phyloP scores from a whole-genome alignment of 768 basidiomycete species.

The Termitomyces sp. region DNA sequence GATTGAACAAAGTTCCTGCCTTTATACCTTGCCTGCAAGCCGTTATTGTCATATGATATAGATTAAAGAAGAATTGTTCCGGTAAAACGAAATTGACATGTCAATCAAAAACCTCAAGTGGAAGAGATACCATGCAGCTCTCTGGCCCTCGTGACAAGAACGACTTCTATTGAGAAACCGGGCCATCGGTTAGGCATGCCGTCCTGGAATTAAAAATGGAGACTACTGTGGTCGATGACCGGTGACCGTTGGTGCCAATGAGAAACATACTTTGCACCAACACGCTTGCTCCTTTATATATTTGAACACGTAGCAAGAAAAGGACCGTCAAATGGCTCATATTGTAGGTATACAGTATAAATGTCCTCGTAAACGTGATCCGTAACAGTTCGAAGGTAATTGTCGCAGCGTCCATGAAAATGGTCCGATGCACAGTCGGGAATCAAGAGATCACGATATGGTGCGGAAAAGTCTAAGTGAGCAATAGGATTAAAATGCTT shows the following conservation, averaged over 20 bases:
- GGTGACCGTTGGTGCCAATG: too few species aligned
- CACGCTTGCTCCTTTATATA: not conserved
- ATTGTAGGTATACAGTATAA: conserved; percentile 40
- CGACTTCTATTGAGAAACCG: not conserved
- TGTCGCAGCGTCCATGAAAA: conserved; percentile 31
- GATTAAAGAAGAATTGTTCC: not conserved
- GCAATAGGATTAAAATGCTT: conserved; percentile 39
- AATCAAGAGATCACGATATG: conserved; percentile 23
- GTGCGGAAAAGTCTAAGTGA: conserved; percentile 20
- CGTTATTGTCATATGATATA: not conserved
- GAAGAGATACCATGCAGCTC: not conserved
- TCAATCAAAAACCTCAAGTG: not conserved
- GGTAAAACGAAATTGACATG: not conserved
- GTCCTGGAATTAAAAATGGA: too few species aligned
- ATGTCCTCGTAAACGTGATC: conserved; percentile 36
- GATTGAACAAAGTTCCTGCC: not conserved
- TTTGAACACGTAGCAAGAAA: not conserved
- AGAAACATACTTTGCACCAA: not conserved
- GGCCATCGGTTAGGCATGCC: not conserved
- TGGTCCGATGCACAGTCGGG: conserved; percentile 23
- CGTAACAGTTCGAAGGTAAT: conserved; percentile 23
- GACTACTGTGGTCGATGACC: not conserved
- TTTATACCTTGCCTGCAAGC: not conserved
- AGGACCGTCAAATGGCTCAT: conserved; percentile 27
- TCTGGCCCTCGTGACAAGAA: conserved; percentile 1